Evolutionary conservation across 768 basidiomycete species (phyloP).

Genomic region (Leccinum subgranulosum): DNA sequence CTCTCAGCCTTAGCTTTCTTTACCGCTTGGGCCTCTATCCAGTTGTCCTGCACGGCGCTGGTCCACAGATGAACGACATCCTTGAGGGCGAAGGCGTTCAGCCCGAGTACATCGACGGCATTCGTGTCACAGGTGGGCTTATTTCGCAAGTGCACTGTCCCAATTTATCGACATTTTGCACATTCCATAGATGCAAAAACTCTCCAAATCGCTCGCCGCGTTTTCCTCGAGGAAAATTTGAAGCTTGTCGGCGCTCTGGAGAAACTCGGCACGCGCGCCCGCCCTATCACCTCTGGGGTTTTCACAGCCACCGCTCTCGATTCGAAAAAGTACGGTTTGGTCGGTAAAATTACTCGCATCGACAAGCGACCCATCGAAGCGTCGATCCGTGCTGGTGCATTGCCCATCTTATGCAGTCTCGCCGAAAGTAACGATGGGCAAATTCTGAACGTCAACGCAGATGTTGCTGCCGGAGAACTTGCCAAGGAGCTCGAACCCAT

Average conservation of each 20-base stretch:
- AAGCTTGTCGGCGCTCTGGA: conserved; percentile 92
- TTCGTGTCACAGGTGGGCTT: conserved; percentile 85
- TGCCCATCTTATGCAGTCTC: conserved; percentile 93
- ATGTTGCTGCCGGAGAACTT: conserved; percentile 96
- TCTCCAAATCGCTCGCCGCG: conserved; percentile 88
- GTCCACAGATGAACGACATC: conserved; percentile 92
- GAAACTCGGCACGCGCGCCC: conserved; percentile 91
- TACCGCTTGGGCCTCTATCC: conserved; percentile 98
- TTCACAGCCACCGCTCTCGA: conserved; percentile 98
- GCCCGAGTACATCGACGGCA: conserved; percentile 97
- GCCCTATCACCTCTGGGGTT: conserved; percentile 96
- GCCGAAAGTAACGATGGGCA: conserved; percentile 97
- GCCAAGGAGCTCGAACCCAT: conserved; percentile 97
- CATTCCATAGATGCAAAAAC: conserved; percentile 79
- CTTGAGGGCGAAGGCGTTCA: conserved; percentile 90
- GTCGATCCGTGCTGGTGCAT: conserved; percentile 90
- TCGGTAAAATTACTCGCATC: conserved; percentile 91
- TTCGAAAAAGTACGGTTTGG: conserved; percentile 90
- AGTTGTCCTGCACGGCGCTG: conserved; percentile 93
- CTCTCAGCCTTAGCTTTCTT: conserved; percentile 92
- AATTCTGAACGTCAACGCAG: conserved; percentile 98
- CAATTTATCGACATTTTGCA: background rate
- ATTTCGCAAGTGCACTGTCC: background rate
- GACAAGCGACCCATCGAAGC: conserved; percentile 98
- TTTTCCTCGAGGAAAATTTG: conserved; percentile 97